A percentile compares a stretch with the other conserved stretches of the same genome.
Evolutionary conservation across 768 basidiomycete species (phyloP).

Genomic region (Coprinopsis marcescibilis): DNA sequence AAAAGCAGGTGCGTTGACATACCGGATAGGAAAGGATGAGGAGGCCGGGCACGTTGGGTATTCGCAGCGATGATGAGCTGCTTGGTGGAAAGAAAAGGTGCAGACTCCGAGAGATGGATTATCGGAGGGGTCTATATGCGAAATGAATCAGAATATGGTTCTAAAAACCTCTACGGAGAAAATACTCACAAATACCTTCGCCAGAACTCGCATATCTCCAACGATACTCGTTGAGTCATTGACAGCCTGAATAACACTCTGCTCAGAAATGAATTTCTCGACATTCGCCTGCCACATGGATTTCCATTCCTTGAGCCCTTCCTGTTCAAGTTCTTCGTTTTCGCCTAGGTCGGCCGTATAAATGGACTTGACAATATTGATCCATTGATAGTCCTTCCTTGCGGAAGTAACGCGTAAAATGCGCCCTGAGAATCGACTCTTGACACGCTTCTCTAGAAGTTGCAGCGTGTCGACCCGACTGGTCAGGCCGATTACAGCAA

Average conservation of each 20-base stretch:
- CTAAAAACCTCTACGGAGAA: neutral
- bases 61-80: conserved; percentile 37
- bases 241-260: conserved; percentile 37
- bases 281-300: conserved; percentile 52
- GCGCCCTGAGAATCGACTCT: conserved; percentile 93
- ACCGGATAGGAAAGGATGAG: conserved; percentile 17
- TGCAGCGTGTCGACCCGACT: conserved; percentile 85
- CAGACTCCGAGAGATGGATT: conserved; percentile 38
- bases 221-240: conserved; percentile 58
- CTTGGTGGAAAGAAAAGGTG: conserved; percentile 48
- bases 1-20: neutral
- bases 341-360: conserved; percentile 16
- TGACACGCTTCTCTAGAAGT: conserved; percentile 91
- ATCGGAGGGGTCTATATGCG: conserved; percentile 36
- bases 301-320: conserved; percentile 47
- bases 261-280: conserved; percentile 50
- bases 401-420: conserved; percentile 75
- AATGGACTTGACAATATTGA: conserved; percentile 39
- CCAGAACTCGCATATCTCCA: conserved; percentile 53
- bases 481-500: conserved; percentile 84
- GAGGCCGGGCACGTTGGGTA: conserved; percentile 52
- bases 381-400: conserved; percentile 41
- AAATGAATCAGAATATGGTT: neutral
- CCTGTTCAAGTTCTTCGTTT: conserved; percentile 17
- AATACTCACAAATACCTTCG: conserved; percentile 53